Conservation (phyloP, 2,329 filamentous ascomycete genomes). For the Akanthomyces lecanii region DNA sequence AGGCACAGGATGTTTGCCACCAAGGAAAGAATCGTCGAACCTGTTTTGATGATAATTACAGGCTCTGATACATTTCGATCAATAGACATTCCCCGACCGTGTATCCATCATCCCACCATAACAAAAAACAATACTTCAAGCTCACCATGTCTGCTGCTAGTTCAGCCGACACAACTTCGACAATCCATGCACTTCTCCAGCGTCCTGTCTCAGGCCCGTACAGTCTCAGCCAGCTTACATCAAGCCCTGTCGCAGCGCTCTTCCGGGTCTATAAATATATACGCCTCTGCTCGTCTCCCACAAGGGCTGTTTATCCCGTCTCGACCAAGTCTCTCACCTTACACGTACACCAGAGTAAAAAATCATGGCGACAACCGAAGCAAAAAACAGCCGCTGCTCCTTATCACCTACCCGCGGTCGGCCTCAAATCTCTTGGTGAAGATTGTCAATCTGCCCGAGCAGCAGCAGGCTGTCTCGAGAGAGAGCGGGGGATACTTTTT, state of each 20-base stretch:
- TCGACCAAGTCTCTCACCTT: too few relatives aligned
- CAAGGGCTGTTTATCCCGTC: not conserved
- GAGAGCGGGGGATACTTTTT: not conserved
- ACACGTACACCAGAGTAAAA: not conserved
- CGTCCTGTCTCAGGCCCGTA: not conserved
- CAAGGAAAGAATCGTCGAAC: too few relatives aligned
- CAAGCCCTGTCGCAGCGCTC: not conserved
- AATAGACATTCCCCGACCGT: too few relatives aligned
- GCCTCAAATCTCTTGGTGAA: not conserved
- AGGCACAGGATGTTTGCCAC: too few relatives aligned
- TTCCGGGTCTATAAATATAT: not conserved
- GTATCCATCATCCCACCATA: too few relatives aligned
- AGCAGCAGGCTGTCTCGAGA: not conserved
- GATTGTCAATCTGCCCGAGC: not conserved
- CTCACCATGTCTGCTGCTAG: too few relatives aligned
- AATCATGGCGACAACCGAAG: not conserved
- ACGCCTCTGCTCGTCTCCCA: not conserved
- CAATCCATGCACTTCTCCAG: too few relatives aligned
- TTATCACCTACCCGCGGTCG: not conserved
- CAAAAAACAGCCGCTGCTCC: not conserved
- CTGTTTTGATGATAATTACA: too few relatives aligned
- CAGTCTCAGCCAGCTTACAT: not conserved
- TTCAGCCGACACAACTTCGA: too few relatives aligned
- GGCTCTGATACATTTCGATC: too few relatives aligned
- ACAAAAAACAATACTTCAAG: too few relatives aligned